Conservation (phyloP, 306 rosid species). For the Luffa aegyptiaca region DNA sequence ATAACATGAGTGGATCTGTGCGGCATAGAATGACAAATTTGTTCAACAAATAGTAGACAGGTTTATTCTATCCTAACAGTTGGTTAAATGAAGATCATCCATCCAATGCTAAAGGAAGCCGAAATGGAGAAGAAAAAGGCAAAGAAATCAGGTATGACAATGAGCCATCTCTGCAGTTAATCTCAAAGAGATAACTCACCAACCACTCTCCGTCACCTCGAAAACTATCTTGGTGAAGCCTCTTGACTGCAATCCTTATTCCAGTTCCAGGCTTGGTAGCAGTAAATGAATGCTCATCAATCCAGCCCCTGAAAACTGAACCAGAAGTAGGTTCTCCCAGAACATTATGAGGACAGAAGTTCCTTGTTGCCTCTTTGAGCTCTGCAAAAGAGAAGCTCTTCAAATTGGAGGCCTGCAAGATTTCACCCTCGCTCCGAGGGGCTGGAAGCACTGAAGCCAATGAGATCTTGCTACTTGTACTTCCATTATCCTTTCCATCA, state of each 20-base stretch:
- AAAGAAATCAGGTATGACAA: not conserved
- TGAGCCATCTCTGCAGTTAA: not conserved
- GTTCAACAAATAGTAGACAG: not conserved
- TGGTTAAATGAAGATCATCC: not conserved
- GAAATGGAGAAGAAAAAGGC: not conserved
- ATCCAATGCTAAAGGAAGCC: not conserved
- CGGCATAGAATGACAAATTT: not conserved
- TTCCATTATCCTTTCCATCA: conserved; percentile 16
- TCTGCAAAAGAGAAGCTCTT: conserved; percentile 30
- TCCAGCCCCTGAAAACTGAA: conserved; percentile 69
- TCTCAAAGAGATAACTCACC: conserved; percentile 31
- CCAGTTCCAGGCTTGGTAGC: conserved; percentile 59
- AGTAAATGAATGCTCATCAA: conserved; percentile 35
- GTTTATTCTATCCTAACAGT: not conserved
- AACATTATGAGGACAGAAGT: conserved; percentile 54
- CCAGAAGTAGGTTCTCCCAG: conserved; percentile 62
- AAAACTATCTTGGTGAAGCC: conserved; percentile 42
- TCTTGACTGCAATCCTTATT: conserved; percentile 52
- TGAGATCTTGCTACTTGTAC: conserved; percentile 22
- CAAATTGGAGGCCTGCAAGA: conserved; percentile 22
- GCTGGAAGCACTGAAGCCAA: conserved; percentile 12
- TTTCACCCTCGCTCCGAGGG: conserved; percentile 33
- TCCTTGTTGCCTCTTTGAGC: conserved; percentile 48
- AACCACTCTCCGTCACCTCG: conserved; percentile 66
- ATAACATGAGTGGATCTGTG: not conserved